phyloP scores from a whole-genome alignment of 2,329 filamentous ascomycete species.

The Epichloe bromicola region DNA sequence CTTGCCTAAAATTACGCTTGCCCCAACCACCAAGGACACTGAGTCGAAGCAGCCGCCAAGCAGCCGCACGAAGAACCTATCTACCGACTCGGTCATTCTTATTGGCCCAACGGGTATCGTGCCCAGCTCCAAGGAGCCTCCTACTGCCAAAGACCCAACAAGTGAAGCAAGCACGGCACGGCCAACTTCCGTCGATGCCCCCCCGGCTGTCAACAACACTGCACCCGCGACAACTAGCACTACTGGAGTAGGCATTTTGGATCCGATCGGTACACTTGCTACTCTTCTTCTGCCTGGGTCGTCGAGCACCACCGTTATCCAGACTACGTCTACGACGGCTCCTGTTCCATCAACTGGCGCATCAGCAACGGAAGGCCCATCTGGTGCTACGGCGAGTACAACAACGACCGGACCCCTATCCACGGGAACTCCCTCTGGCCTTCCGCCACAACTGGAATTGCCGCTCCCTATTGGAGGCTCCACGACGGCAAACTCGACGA shows the following conservation, averaged over 20 bases:
- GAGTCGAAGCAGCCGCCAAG: background rate
- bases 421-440: background rate
- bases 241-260: constrained; percentile 8
- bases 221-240: background rate
- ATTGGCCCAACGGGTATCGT: constrained; percentile 17
- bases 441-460: background rate
- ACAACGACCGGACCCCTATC: background rate
- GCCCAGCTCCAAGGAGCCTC: background rate
- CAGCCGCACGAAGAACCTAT: background rate
- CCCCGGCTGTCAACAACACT: constrained; percentile 3
- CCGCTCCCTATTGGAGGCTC: background rate
- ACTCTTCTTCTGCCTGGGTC: constrained; percentile 9
- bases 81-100: constrained; percentile 10
- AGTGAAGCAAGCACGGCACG: background rate
- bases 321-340: background rate
- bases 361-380: background rate
- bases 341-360: background rate
- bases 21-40: background rate
- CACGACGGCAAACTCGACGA: background rate
- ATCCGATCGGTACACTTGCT: constrained; percentile 13
- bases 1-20: background rate
- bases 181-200: background rate
- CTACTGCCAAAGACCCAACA: background rate
- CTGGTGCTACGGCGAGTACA: background rate
- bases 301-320: constrained; percentile 5